phyloP scores from a whole-genome alignment of 2,329 filamentous ascomycete species.

The Aspergillus glaucus region DNA sequence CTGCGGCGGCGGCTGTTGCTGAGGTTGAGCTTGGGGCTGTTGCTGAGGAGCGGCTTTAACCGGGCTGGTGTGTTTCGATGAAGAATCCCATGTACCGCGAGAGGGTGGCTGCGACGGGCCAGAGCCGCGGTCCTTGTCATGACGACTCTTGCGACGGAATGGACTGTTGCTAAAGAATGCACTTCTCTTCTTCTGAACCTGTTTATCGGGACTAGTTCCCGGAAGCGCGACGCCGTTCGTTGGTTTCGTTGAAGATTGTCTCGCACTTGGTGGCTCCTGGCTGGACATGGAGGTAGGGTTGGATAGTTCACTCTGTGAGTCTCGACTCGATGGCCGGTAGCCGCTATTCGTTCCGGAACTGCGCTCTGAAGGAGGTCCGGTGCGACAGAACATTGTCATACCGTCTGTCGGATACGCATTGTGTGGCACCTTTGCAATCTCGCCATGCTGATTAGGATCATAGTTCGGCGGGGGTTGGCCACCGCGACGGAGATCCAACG shows the following conservation, averaged over 20 bases:
- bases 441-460: constrained; percentile 55
- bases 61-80: constrained; percentile 37
- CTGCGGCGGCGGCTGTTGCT: not conserved
- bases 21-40: constrained; percentile 3
- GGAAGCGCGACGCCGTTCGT: constrained; percentile 35
- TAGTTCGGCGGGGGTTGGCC: constrained; percentile 41
- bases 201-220: constrained; percentile 51
- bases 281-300: constrained; percentile 85
- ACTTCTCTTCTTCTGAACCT: constrained; percentile 64
- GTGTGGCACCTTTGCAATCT: constrained; percentile 68
- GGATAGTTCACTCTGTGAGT: constrained; percentile 86
- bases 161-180: constrained; percentile 92
- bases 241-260: constrained; percentile 66
- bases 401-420: constrained; percentile 92
- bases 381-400: constrained; percentile 94
- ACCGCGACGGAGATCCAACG: constrained; percentile 34
- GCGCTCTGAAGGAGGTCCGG: constrained; percentile 63
- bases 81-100: constrained; percentile 50
- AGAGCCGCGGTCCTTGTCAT: constrained; percentile 55
- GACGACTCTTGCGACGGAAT: constrained; percentile 85
- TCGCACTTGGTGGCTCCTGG: constrained; percentile 68
- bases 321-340: constrained; percentile 71
- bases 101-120: constrained; percentile 27
- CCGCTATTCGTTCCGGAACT: constrained; percentile 59
- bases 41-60: constrained; percentile 35